Evolutionary conservation across 2,329 filamentous ascomycete genomes (phyloP).

Genomic region (Dendrostoma leiphaemia): DNA sequence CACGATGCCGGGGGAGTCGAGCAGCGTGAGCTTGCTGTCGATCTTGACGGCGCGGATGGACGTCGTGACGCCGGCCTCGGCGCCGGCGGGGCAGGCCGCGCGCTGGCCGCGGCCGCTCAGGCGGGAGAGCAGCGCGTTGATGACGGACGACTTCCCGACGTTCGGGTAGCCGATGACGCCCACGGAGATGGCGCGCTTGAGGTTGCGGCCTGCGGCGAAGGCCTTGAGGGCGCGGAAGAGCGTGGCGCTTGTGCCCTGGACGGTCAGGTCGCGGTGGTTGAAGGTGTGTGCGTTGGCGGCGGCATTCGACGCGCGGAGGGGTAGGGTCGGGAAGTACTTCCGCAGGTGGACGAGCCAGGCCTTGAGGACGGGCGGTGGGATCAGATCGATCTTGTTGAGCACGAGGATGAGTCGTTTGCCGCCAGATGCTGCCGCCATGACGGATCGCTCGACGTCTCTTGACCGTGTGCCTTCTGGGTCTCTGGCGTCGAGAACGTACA

Average conservation of each 20-base stretch:
- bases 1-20: conserved; percentile 92
- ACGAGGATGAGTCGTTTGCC: conserved; percentile 88
- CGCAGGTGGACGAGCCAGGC: conserved; percentile 82
- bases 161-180: conserved; percentile 96
- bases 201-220: conserved; percentile 76
- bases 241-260: conserved; percentile 79
- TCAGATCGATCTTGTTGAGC: conserved; percentile 92
- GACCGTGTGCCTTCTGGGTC: conserved; percentile 90
- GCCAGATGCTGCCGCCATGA: conserved; percentile 82
- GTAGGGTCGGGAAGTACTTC: conserved; percentile 87
- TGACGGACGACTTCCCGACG: conserved; percentile 93
- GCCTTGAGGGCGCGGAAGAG: conserved; percentile 89
- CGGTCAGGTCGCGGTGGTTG: conserved; percentile 85
- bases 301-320: conserved; percentile 78
- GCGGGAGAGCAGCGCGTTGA: conserved; percentile 83
- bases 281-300: conserved; percentile 87
- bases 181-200: conserved; percentile 87
- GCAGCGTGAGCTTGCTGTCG: conserved; percentile 88
- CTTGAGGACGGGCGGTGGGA: conserved; percentile 78
- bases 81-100: conserved; percentile 79
- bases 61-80: conserved; percentile 90
- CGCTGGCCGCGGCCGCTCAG: conserved; percentile 63
- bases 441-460: conserved; percentile 82
- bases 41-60: conserved; percentile 87
- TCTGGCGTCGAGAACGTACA: conserved; percentile 90